Percentiles rank a stretch among this genome's conserved stretches.
phyloP scores from a whole-genome alignment of 305 asterid species.

The Solanum hybrid region DNA sequence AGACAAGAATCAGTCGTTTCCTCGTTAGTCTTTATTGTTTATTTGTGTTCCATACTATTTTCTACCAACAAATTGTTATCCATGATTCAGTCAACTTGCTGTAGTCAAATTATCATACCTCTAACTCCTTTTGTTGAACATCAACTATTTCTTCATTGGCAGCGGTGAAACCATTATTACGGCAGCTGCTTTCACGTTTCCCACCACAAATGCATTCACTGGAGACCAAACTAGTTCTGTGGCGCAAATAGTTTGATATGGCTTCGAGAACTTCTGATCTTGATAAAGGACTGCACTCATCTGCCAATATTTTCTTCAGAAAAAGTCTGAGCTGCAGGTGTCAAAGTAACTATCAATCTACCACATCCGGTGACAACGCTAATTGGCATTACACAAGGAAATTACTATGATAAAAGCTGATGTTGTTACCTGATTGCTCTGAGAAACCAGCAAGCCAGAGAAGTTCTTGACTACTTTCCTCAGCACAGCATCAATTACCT shows the following conservation, averaged over 20 bases:
- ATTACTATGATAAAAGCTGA: neutral
- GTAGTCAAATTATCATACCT: conserved; percentile 32
- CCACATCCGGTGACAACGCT: neutral
- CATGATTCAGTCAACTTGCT: neutral
- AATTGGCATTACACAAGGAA: neutral
- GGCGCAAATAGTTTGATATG: conserved; percentile 52
- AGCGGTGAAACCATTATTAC: conserved; percentile 15
- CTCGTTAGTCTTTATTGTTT: neutral
- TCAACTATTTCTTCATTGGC: conserved; percentile 40
- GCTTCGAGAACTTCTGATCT: conserved; percentile 50
- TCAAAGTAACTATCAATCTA: conserved; percentile 4
- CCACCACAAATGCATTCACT: conserved; percentile 73
- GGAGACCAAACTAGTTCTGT: conserved; percentile 53
- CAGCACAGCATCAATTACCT: conserved; percentile 66
- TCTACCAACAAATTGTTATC: neutral
- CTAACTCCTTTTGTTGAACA: conserved; percentile 54
- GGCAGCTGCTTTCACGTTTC: conserved; percentile 20
- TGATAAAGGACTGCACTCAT: conserved; percentile 37
- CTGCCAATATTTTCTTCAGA: conserved; percentile 48
- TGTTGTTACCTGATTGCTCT: conserved; percentile 64
- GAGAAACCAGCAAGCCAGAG: conserved; percentile 54
- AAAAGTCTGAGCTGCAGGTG: conserved; percentile 58
- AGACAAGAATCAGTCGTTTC: neutral
- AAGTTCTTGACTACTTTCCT: conserved; percentile 75
- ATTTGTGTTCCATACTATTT: neutral